Percentiles rank a stretch among this genome's conserved stretches.
Conservation (phyloP, 169 alveolate genomes). For the Ophryocystis elektroscirrha region DNA sequence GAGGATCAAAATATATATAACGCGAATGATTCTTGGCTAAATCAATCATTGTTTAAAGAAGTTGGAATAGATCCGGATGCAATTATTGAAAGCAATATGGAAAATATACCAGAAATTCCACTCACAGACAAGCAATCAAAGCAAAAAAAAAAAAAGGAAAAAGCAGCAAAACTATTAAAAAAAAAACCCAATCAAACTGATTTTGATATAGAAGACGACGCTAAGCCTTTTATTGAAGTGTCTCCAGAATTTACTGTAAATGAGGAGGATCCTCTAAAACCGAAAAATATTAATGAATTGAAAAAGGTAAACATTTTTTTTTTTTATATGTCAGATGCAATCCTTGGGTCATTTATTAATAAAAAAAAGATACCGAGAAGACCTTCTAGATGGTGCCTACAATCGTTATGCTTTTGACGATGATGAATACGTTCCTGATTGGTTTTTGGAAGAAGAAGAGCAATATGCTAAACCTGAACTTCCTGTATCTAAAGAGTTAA, state of each 20-base stretch:
- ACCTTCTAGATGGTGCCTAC: slow-evolving; percentile 71
- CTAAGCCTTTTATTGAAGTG: too few species aligned
- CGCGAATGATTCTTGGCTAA: too few species aligned
- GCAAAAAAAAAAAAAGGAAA: neutral
- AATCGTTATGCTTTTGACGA: slow-evolving; percentile 70
- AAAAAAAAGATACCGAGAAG: slow-evolving; percentile 58
- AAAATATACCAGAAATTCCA: too few species aligned
- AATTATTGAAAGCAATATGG: too few species aligned
- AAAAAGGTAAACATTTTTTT: neutral
- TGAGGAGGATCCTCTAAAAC: neutral
- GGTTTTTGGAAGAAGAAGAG: slow-evolving; percentile 92
- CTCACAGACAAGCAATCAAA: too few species aligned
- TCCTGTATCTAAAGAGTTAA: slow-evolving; percentile 80
- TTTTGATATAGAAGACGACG: neutral
- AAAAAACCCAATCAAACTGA: neutral
- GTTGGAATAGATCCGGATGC: too few species aligned
- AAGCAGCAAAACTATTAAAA: neutral
- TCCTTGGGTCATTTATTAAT: slow-evolving; percentile 18
- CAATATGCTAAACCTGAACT: slow-evolving; percentile 62
- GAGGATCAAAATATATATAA: too few species aligned
- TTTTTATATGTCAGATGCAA: neutral
- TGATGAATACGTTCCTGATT: slow-evolving; percentile 63
- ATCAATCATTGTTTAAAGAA: too few species aligned
- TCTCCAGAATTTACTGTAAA: too few species aligned
- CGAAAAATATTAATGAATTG: neutral